Base-by-base conservation (phyloP, 257 asterid genomes). In the Nicotiana sylvestris region DNA sequence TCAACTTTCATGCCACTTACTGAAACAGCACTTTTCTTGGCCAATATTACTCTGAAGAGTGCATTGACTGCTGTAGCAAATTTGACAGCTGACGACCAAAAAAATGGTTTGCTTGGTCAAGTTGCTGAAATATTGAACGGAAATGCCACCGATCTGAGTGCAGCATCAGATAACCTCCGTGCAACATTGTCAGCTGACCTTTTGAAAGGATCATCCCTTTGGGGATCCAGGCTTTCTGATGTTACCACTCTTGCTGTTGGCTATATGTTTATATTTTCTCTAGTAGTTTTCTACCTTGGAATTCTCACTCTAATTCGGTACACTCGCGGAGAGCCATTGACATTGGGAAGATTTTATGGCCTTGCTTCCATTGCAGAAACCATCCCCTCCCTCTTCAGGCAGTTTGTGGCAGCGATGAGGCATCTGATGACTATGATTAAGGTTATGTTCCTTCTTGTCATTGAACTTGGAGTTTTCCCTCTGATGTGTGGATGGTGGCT, bases 401-500 rank as follows among this genome's bases (percentile, higher is more conserved):
- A 94, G 89, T 94, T 93, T 85, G 91, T 96, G 80, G 92, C 98
- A 78, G 99, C 98, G 69, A 92, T 94, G 95, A 92, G 95, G 85
- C 98, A 96, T 90, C 86, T 96, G 78, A 93, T 96, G 99, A 96
- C 99, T 85, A 96, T 94, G 99, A 89, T 96, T 76, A 96, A 94
- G 88, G 99, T 96, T 82, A 98, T 98, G 79, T 96, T 96, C 86
- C 98, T 96, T 85, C 89, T 96, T 87, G 99, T 96, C 29, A 94
- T 96, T 86, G 99, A 96, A 84, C 99, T 96, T 61, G 99, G 99
- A 21, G 98, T 94, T 80, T 96, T 96, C 82, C 99, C 99, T 82
- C 86, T 96, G 86, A 92, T 96, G 98, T 96, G 99, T 64, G 99
- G 99, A 17, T 96, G 99, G 99, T 96, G 99, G 98, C 91, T 96